These are phyloP conservation scores for Ceratocystis albifundus DNA, from an alignment of 2,329 filamentous ascomycete species.

Conservation along the genomic window DNA sequence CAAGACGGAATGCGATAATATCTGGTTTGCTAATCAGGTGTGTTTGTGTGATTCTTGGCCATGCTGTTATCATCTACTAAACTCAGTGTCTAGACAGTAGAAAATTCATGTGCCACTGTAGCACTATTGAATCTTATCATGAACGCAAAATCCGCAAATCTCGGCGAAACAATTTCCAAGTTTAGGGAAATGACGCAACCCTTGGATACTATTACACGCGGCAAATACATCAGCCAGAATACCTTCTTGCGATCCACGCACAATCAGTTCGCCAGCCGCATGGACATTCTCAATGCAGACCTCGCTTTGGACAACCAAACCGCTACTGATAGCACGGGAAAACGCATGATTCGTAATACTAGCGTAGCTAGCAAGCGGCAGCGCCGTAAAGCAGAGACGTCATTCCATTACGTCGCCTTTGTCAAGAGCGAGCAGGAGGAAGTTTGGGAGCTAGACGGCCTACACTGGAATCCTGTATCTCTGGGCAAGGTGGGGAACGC, in stretches of 20 bases:
- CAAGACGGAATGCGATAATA: conserved; percentile 43
- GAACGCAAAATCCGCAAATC: conserved; percentile 55
- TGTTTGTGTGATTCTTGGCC: not conserved
- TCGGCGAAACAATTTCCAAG: conserved; percentile 56
- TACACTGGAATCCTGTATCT: conserved; percentile 58
- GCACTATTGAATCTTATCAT: conserved; percentile 88
- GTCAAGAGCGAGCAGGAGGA: conserved; percentile 55
- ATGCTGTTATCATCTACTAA: conserved; percentile 22
- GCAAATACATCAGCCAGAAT: conserved; percentile 62
- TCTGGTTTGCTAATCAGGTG: conserved; percentile 95
- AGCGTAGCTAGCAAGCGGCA: conserved; percentile 28
- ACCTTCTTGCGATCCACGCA: conserved; percentile 69
- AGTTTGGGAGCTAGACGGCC: conserved; percentile 82
- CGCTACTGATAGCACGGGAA: conserved; percentile 27
- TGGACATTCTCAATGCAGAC: conserved; percentile 65
- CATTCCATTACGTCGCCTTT: conserved; percentile 83
- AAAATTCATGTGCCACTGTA: conserved; percentile 84
- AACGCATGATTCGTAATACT: conserved; percentile 31
- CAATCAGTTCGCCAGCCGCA: conserved; percentile 73
- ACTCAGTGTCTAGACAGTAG: conserved; percentile 46
- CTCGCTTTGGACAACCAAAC: conserved; percentile 50
- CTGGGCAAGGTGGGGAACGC: conserved; percentile 38
- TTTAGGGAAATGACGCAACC: conserved; percentile 63
- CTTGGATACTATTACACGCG: conserved; percentile 61
- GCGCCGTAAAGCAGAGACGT: conserved; percentile 41